phyloP scores from a whole-genome alignment of 2,329 filamentous ascomycete species.

The Beauveria bassiana region DNA sequence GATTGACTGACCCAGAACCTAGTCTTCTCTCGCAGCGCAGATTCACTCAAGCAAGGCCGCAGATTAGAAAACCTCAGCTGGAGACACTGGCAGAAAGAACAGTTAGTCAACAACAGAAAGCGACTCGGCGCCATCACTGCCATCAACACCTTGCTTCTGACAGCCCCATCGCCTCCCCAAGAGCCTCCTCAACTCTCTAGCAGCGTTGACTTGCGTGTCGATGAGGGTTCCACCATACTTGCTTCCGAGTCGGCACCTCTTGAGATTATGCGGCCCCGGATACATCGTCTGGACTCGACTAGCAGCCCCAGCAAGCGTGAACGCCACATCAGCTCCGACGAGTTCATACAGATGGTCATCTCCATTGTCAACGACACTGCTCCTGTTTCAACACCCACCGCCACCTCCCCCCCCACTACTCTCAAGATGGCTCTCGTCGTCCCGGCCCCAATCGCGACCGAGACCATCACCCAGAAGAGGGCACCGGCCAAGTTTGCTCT shows the following conservation, averaged over 20 bases:
- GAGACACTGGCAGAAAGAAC: slow-evolving; percentile 87
- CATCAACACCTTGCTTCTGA: slow-evolving; percentile 40
- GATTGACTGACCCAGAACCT: slow-evolving; percentile 25
- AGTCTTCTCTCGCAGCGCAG: slow-evolving; percentile 93
- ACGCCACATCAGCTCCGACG: slow-evolving; percentile 85
- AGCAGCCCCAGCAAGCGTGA: slow-evolving; percentile 59
- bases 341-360: slow-evolving; percentile 88
- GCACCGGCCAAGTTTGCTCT: slow-evolving; percentile 56
- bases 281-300: slow-evolving; percentile 48
- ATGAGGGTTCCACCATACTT: slow-evolving; percentile 59
- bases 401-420: slow-evolving; percentile 23
- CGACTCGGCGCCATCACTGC: slow-evolving; percentile 39
- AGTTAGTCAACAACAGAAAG: slow-evolving; percentile 66
- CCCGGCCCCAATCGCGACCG: slow-evolving; percentile 24
- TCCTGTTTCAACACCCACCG: slow-evolving; percentile 39
- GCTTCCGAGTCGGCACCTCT: slow-evolving; percentile 43
- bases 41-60: slow-evolving; percentile 86
- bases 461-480: slow-evolving; percentile 43
- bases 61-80: slow-evolving; percentile 92
- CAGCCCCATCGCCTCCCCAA: slow-evolving; percentile 33
- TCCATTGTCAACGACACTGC: slow-evolving; percentile 84
- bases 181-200: slow-evolving; percentile 67
- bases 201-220: slow-evolving; percentile 66
- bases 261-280: slow-evolving; percentile 55
- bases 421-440: slow-evolving; percentile 31